Evolutionary conservation across 1,284 basidiomycete genomes (phyloP), one percentile per base, ranked within the genome.

Genomic region (Ceratobasidium sp.): DNA sequence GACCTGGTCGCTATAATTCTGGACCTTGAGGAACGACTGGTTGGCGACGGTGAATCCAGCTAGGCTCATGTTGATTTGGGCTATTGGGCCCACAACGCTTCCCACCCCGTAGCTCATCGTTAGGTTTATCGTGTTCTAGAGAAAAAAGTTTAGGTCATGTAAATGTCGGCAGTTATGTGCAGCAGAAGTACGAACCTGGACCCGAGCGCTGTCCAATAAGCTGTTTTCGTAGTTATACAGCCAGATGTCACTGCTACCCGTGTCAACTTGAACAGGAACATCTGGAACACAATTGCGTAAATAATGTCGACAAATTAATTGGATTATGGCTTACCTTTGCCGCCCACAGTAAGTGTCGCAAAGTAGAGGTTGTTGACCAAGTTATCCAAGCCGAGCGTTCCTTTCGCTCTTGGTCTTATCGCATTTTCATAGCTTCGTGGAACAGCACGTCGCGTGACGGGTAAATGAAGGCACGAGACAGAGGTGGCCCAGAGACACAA

Each of bases 181-280:
- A n/a, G 33, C 10, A 12, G 10, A 28, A 4, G 33, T 28, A 60
- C 44, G 44, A 46, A 46, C 44, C 6, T 46, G 13, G 13, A 63
- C 55, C 5, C 20, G 55, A 20, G 55, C 55, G 26, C 6, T 58
- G 26, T 58, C 55, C n/a, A 58, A 58, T 28, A 58, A 58, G 55
- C 20, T 28, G 55, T 20, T 28, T 9, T 23, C 55, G 55, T 58
- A 58, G 55, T 58, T 40, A 28, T 63, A 63, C 39, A 63, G 39
- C 33, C 61, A 63, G 33, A 63, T 18, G 33, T 40, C 61, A 12
- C 15, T 63, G 39, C 61, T 63, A 7, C 61, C 61, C 18, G 61
- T 63, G 61, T 40, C 61, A 6, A 63, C 23, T 9, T 40, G 23
- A 40, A 63, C 61, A 26, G 61, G 61, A 26, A 63, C 61, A 63